Evolutionary conservation across 495 filamentous ascomycete genomes (phyloP).

Genomic region (Apiosordaria backusii): DNA sequence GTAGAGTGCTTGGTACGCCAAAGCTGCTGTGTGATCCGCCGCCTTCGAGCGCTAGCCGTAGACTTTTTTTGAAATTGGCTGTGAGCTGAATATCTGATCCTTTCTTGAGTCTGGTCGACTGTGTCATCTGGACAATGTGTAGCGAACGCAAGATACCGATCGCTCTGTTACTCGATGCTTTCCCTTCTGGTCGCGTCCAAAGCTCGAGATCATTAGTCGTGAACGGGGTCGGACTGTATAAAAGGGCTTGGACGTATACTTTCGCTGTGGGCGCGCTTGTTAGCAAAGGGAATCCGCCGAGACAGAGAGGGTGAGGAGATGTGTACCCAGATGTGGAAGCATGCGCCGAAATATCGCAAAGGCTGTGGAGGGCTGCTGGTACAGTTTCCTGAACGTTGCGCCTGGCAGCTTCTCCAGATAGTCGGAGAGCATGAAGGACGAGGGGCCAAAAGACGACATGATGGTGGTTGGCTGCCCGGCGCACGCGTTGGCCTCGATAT

Average conservation of each 20-base stretch:
- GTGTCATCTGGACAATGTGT: constrained; percentile 67
- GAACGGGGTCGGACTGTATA: constrained; percentile 79
- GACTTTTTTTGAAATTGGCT: constrained; percentile 67
- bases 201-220: constrained; percentile 70
- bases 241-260: constrained; percentile 87
- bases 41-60: constrained; percentile 82
- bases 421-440: constrained; percentile 58
- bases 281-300: background rate
- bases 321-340: constrained; percentile 82
- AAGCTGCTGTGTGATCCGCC: constrained; percentile 83
- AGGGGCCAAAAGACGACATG: constrained; percentile 29
- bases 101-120: constrained; percentile 50
- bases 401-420: constrained; percentile 88
- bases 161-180: constrained; percentile 74
- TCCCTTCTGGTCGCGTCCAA: constrained; percentile 75
- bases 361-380: constrained; percentile 92
- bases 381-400: constrained; percentile 81
- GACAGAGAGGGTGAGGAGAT: constrained; percentile 4
- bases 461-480: background rate
- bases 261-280: constrained; percentile 62
- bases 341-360: constrained; percentile 96
- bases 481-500: background rate
- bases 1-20: constrained; percentile 70
- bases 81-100: constrained; percentile 66
- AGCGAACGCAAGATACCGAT: constrained; percentile 75